Evolutionary conservation across 106 monocot genomes (phyloP).

Genomic region (Posidonia australis): DNA sequence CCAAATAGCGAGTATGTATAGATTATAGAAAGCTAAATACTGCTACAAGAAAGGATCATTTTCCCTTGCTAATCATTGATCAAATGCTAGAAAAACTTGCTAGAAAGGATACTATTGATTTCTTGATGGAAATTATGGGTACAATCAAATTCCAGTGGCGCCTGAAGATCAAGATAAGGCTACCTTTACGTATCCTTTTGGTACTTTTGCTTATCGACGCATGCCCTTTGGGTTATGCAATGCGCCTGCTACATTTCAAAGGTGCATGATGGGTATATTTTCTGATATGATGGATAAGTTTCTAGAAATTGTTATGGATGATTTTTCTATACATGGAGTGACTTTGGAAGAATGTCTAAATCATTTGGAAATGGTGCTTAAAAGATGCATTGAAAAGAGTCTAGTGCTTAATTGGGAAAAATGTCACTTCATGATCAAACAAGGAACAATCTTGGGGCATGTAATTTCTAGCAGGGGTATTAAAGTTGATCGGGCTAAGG

Average conservation of each 20-base stretch:
- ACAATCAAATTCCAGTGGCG: neutral
- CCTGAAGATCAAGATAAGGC: neutral
- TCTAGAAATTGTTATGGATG: neutral
- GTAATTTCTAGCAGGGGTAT: neutral
- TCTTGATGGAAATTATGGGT: neutral
- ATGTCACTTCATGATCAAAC: neutral
- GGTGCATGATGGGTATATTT: neutral
- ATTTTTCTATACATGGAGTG: neutral
- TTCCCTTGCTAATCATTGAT: neutral
- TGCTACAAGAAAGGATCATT: neutral
- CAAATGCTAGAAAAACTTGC: neutral
- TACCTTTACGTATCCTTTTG: neutral
- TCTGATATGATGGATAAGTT: neutral
- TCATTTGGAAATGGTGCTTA: neutral
- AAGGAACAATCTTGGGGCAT: neutral
- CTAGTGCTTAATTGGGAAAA: neutral
- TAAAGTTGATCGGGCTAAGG: neutral
- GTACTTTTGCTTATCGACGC: neutral
- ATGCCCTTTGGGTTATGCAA: neutral
- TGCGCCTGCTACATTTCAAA: neutral
- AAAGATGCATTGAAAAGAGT: neutral
- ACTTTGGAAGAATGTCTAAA: neutral
- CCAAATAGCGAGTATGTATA: neutral
- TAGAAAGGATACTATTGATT: neutral
- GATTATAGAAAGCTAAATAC: slow-evolving; percentile 1